Evolutionary conservation across 1,284 basidiomycete genomes (phyloP), one percentile per base, ranked within the genome.

Genomic region (Leccinum griseonigrum): DNA sequence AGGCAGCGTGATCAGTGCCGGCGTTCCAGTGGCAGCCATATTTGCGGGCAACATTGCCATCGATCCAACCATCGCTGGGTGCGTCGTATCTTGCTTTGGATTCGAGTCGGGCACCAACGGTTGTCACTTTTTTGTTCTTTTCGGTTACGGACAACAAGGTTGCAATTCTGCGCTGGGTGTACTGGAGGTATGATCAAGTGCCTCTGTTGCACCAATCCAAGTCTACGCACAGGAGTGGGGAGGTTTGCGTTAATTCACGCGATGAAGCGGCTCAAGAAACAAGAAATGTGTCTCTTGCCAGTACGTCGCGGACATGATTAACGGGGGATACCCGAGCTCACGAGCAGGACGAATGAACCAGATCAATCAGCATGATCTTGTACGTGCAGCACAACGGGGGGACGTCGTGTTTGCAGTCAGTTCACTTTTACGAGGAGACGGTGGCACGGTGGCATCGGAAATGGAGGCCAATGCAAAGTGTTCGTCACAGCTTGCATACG

Each of bases 371-470:
- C 56, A 86, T 86, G 79, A 78, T 90, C 40, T 71, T 83, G 18
- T 91, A 91, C 66, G 85, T 90, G 9, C 72, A 77, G 52, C 76
- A 78, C 62, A 90, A 88, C 67, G 88, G 91, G 72, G 84, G 85
- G 60, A 88, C 88, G 0, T 82, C 85, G 0, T 80, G 82, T 65
- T 68, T 90, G 63, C 88, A 87, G 73, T 79, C 91, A 31, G 80
- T 87, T 1, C 87, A 90, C 68, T 89, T 88, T 67, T 79, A 81
- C 62, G 78, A 82, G 51, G 82, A 78, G 1, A 63, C 28, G 0
- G 73, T 83, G 31, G 31, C 31, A 31, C 31, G 31, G 31, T 31
- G n/a, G 85, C 85, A 4, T 83, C 83, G 0, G 85, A 87, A 67
- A 73, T 87, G 66, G 85, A 86, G 70, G 84, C 84, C 6, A 87